Evolutionary conservation across 2,329 filamentous ascomycete genomes (phyloP), one percentile per base, ranked within the genome.

Genomic region (Fusarium aywerte): DNA sequence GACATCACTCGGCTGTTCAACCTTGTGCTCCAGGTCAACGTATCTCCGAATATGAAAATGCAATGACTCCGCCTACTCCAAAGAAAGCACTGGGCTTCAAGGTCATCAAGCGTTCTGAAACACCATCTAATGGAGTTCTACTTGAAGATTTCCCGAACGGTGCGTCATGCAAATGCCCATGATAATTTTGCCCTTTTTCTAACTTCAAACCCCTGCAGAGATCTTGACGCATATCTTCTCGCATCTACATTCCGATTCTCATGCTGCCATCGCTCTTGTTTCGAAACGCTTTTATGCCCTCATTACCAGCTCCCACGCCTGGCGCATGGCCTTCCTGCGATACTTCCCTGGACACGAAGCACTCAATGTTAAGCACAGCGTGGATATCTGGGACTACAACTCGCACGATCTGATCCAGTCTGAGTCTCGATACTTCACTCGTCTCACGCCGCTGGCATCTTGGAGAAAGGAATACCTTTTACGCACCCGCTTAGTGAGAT

Each of bases 401-500:
- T 77, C 79, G 43, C 78, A 80, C 53, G 88, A 87, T 73, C 78
- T 77, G 54, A 81, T 93, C 42, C 86, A 87, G 27, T 90, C 91
- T 1, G 91, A 96, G 74, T 87, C 87, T 70, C 91, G 93, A 42
- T 87, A 88, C 67, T 99, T 98, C 74, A 88, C 92, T 16, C 89
- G 94, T 40, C 84, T 99, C 54, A 96, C 92, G 11, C 85, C 89
- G 5, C 80, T 94, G 63, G 91, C 93, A n/a, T 96, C 94, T 10
- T 98, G 96, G 95, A 88, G 95, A 70, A 97, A 92, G 78, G 96
- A 99, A 78, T 99, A 98, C 74, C 90, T 98, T 45, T 81, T 97
- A 57, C 87, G 96, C 44, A 97, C 93, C 3, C 87, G 92, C 44
- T 85, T 98, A 50, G 81, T 98, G 51, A 88, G 93, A 42, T 96